Evolutionary conservation across 2,329 filamentous ascomycete genomes (phyloP), one percentile per base, ranked within the genome.

Genomic region (Scedosporium dehoogii): DNA sequence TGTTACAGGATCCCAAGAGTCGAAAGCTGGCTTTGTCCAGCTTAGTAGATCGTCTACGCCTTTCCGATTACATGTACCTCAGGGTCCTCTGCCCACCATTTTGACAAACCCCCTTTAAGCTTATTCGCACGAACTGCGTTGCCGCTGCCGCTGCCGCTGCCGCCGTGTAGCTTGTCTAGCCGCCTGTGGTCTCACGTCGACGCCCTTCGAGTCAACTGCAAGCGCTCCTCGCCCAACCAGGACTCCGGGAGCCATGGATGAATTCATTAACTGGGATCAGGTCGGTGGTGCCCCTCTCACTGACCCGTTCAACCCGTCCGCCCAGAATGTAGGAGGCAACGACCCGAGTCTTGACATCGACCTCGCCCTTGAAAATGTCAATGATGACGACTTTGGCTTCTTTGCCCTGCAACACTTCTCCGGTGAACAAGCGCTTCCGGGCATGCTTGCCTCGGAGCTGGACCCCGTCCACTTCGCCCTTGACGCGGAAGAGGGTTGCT

Each of bases 211-310:
- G 51, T 55, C 51, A 55, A 14, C 12, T 23, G 18, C 51, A 55
- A 18, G 12, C 38, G 56, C 56, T n/a, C 16, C 42, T 48, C 56
- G 33, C 16, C 46, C 56, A 59, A 46, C 63, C 63, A 18, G 21
- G 42, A 18, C 33, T 38, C 23, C 63, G 29, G 21, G 42, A 18
- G 48, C 51, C 23, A 75, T 82, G 76, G 84, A 87, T 62, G 81
- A 86, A 65, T 85, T 88, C 70, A 81, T 89, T 71, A 78, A 85
- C 70, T 87, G 84, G 82, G 82, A 85, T 67, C 73, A 79, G 63
- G 76, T 78, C 59, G 79, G 74, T 56, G 73, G 76, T 51, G 70
- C 72, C 48, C 68, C 73, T 63, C 73, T 70, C 61, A 67, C 70
- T 64, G 67, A 69, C 65, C 69, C 72, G 64, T 67, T 71, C 62